Conservation (phyloP, 2,329 filamentous ascomycete genomes). For the Cladosporium sp. region DNA sequence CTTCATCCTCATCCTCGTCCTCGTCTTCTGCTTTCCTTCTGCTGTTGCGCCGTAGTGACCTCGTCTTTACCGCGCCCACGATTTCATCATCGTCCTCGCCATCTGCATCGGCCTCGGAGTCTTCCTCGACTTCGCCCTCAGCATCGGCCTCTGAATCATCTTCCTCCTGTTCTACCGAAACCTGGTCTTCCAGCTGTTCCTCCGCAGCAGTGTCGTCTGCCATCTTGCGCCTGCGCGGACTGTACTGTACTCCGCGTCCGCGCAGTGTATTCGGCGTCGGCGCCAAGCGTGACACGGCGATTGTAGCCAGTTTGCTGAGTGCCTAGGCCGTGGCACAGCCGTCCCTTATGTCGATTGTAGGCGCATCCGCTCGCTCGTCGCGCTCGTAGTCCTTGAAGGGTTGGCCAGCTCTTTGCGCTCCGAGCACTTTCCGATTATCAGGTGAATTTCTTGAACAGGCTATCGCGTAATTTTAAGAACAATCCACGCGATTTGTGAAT, state of each 20-base stretch:
- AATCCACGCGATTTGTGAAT: neutral
- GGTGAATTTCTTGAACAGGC: neutral
- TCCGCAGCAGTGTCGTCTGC: conserved; percentile 29
- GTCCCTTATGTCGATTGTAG: neutral
- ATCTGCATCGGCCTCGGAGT: conserved; percentile 35
- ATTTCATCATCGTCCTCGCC: conserved; percentile 42
- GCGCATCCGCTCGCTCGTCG: conserved; percentile 7
- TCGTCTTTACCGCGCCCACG: conserved; percentile 35
- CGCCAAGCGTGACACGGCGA: conserved; percentile 28
- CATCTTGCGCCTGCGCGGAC: conserved; percentile 14
- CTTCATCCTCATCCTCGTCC: conserved; percentile 33
- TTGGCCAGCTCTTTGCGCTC: neutral
- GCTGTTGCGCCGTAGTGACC: conserved; percentile 27
- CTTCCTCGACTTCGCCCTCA: conserved; percentile 44
- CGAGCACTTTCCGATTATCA: neutral
- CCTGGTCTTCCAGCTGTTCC: conserved; percentile 25
- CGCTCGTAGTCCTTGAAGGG: neutral
- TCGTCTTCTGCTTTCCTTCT: conserved; percentile 33
- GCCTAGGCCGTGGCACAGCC: conserved; percentile 11
- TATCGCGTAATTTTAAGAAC: conserved; percentile 1
- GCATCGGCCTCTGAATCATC: conserved; percentile 23
- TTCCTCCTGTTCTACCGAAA: conserved; percentile 36
- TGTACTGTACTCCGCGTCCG: conserved; percentile 31
- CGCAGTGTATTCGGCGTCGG: conserved; percentile 30
- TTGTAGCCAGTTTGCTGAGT: conserved; percentile 29